Base-by-base conservation (phyloP, 1,284 basidiomycete species). In the Irpex sp. region DNA sequence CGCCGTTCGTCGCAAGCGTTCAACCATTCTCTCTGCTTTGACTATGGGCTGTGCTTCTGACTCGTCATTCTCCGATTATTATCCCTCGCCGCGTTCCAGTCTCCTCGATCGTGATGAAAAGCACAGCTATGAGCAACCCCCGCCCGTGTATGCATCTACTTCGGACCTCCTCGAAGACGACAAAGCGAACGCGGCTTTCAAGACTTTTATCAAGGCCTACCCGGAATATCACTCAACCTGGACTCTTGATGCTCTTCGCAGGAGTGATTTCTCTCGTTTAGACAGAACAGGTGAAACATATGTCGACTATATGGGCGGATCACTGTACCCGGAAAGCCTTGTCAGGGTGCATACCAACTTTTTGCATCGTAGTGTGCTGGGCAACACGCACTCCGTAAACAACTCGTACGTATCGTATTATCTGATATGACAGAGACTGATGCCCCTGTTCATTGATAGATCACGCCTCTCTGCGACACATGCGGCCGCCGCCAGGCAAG, bases 241-340 rank as follows among this genome's bases (percentile, higher is more conserved):
- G 72, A 74, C 74, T 61, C 74, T 93, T 61, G 90, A 93, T 69
- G 81, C 84, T 0, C 82, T 93, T 36, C 83, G 91, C 57, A 79
- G 82, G 65, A 85, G 81, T n/a, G 90, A 93, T 72, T 91, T 86
- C 68, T 70, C 81, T 5, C 76, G 90, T 59, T 79, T 92, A 47
- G 85, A 87, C 64, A 80, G 78, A 15, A 75, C 76, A 17, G 83
- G 82, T 1, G 88, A 91, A 75, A 87, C 86, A 3, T 93, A 93
- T 66, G 86, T 92, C 61, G 91, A 93, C 71, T 93, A 90, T 68
- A 93, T 92, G 88, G 92, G 91, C 46, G 91, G 88, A 37, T 83
- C 83, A 60, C 70, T 92, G 37, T 91, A 91, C 68, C 90, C 91
- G 15, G 88, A 90, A 67, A 88, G 85, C 65, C 83, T 93, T 37